Conservation (phyloP, 1,139 yeast genomes). For the Candida anutae region DNA sequence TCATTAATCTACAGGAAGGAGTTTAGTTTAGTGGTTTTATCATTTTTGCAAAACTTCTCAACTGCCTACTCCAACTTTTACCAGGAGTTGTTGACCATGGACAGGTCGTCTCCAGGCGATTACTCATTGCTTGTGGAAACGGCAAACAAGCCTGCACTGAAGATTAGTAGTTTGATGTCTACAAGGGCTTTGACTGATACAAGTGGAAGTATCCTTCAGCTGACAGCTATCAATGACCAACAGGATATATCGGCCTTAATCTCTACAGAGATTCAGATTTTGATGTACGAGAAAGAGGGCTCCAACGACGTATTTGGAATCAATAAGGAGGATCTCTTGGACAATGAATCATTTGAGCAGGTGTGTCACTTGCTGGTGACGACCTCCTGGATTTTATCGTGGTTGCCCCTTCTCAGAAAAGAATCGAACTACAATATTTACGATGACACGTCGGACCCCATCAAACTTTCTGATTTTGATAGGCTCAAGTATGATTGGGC, state of each 20-base stretch:
- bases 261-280: conserved; percentile 27
- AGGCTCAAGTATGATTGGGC: conserved; percentile 49
- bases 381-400: conserved; percentile 39
- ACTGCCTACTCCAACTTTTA: conserved; percentile 23
- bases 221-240: conserved; percentile 4
- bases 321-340: conserved; percentile 35
- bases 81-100: conserved; percentile 19
- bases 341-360: conserved; percentile 38
- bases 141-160: conserved; percentile 19
- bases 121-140: conserved; percentile 5
- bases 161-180: conserved; percentile 38
- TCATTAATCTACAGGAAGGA: conserved; percentile 49
- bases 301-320: conserved; percentile 17
- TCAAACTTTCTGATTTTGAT: conserved; percentile 29
- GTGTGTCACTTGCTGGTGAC: conserved; percentile 43
- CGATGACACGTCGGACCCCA: conserved; percentile 16
- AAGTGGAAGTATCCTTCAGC: conserved; percentile 21
- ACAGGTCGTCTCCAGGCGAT: conserved; percentile 6
- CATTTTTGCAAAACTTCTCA: conserved; percentile 24
- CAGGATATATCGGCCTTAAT: conserved; percentile 11
- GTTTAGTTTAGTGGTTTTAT: conserved; percentile 39
- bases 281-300: conserved; percentile 20
- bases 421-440: conserved; percentile 27
- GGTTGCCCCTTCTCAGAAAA: conserved; percentile 49
- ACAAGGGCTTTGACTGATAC: conserved; percentile 27